Base-by-base conservation (phyloP, 257 asterid genomes). In the Oldenlandia corymbosa region DNA sequence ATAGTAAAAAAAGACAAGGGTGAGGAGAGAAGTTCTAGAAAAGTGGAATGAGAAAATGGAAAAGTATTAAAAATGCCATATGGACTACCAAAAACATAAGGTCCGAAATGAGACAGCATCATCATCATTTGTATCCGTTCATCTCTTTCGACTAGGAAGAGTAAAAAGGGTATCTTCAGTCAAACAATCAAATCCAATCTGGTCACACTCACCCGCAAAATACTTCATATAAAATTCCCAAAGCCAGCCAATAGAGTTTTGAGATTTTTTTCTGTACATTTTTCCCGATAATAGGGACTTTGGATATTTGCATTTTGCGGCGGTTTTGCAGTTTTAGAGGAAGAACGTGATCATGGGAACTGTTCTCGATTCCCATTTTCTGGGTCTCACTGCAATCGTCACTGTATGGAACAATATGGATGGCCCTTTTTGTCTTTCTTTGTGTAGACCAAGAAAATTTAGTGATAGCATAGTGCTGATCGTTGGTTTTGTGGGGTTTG, bases 331-430 rank as follows among this genome's bases (percentile, higher is more conserved):
- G n/a, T n/a, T n/a, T 17, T 12, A 30, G 16, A 34, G 30, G 20
- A 27, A 14, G 16, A 43, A 16, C 48, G 32, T 9, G 5, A 65
- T 62, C 49, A 88, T 88, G 91, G 91, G 87, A 70, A 89, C 88
- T 31, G 87, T 87, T 49, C 73, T 90, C 60, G 99, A 90, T 71
- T 85, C 95, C 72, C 90, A 85, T 78, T 83, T 87, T 76, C 70
- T 93, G 81, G 99, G 84, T 60, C 85, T 93, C 71, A 90, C 99
- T 57, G 97, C 96, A 68, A 85, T 90, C 62, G 94, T 90, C 68
- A 93, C 99, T 34, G 97, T 93, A 75, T 10, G 81, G 56, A 5
- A 20, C 31, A 14, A 21, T n/a, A n/a, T n/a, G n/a, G n/a, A n/a
- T n/a, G n/a, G n/a, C 23, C 67, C 20, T 37, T 21, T 30, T 55